Conservation (phyloP, 2,329 filamentous ascomycete genomes). For the Colletotrichum sp. region DNA sequence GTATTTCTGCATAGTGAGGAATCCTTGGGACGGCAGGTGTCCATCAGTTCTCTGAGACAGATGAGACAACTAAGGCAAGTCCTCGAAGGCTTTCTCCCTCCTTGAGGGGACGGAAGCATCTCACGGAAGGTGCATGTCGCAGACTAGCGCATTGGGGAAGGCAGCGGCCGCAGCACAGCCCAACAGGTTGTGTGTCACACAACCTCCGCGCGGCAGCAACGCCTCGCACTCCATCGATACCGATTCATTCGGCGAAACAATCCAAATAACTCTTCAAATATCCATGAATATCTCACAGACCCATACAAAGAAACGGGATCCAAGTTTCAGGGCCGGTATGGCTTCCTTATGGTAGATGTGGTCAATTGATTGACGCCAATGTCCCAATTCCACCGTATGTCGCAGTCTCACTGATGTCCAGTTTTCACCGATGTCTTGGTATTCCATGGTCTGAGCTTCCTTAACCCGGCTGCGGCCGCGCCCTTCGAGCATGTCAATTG, state of each 20-base stretch:
- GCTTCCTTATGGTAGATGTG: neutral
- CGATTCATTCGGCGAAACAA: neutral
- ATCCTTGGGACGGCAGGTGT: no score
- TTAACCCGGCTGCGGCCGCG: neutral
- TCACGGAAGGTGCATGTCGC: no score
- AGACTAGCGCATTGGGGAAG: no score
- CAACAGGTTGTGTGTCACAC: no score
- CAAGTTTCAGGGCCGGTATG: neutral
- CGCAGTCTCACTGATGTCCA: no score
- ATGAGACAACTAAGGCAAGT: no score
- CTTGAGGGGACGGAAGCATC: no score
- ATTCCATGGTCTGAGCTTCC: neutral
- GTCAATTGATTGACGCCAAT: neutral
- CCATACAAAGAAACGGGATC: neutral
- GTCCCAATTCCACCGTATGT: neutral
- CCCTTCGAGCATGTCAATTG: neutral
- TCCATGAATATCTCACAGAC: neutral
- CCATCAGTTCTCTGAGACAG: no score
- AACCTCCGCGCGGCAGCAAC: neutral
- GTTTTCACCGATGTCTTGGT: neutral
- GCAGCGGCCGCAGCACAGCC: no score
- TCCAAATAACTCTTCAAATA: neutral
- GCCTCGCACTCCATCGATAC: neutral
- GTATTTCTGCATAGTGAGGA: no score
- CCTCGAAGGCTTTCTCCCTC: no score